Evolutionary conservation across 805 yeast genomes (phyloP).

Genomic region (Lipomyces chichibuensis): DNA sequence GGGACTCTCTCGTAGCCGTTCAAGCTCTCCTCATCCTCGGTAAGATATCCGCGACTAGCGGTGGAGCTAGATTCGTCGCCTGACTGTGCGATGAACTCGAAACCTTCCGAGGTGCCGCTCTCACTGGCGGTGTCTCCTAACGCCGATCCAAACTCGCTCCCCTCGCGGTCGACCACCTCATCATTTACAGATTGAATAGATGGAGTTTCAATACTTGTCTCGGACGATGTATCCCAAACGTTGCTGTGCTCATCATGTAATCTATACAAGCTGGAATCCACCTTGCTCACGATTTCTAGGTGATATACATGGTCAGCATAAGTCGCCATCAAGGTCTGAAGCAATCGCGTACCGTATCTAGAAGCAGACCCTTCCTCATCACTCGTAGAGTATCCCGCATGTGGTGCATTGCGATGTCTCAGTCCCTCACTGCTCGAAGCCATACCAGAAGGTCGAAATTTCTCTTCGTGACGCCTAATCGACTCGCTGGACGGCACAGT

Average conservation of each 20-base stretch:
- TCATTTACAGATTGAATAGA: background rate
- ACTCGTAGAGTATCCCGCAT: background rate
- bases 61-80: constrained; percentile 3
- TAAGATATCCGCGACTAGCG: constrained; percentile 5
- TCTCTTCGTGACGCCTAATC: background rate
- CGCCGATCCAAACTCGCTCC: background rate
- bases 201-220: background rate
- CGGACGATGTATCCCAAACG: background rate
- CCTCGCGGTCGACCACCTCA: background rate
- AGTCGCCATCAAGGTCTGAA: background rate
- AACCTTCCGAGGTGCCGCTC: constrained; percentile 4
- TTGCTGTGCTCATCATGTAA: background rate
- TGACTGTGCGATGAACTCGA: constrained; percentile 2
- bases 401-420: background rate
- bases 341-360: background rate
- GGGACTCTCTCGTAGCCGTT: background rate
- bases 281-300: background rate
- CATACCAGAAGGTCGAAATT: background rate
- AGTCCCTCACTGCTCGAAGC: background rate
- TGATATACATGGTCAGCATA: background rate
- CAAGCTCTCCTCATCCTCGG: constrained; percentile 5
- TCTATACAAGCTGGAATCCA: background rate
- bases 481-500: background rate
- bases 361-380: background rate
- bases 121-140: constrained; percentile 1